Evolutionary conservation across 805 yeast species (phyloP).

Genomic region (Saccharomycopsis sp.): DNA sequence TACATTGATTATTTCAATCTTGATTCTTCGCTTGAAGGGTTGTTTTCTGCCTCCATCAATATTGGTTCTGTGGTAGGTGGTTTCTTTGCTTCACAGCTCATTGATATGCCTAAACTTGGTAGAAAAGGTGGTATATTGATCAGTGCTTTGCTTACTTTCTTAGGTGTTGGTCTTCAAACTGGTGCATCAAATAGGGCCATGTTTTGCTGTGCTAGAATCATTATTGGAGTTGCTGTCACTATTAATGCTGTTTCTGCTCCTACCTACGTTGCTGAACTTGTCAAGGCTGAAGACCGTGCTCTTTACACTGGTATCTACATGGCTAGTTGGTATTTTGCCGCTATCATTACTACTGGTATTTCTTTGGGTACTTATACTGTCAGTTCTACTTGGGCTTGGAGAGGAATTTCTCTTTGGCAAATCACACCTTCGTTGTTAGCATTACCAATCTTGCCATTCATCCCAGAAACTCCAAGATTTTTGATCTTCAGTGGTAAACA

Average conservation of each 20-base stretch:
- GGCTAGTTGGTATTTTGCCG: constrained; percentile 28
- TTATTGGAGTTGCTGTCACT: constrained; percentile 33
- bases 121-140: constrained; percentile 28
- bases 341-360: constrained; percentile 28
- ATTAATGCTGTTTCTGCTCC: constrained; percentile 31
- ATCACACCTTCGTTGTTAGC: constrained; percentile 26
- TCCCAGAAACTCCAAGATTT: constrained; percentile 32
- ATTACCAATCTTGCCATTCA: constrained; percentile 23
- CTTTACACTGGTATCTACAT: constrained; percentile 26
- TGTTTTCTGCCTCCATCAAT: neutral
- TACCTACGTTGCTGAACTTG: constrained; percentile 32
- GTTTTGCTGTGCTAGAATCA: constrained; percentile 32
- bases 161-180: constrained; percentile 35
- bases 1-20: neutral
- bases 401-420: constrained; percentile 28
- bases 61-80: constrained; percentile 1
- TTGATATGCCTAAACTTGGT: constrained; percentile 22
- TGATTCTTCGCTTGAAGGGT: neutral
- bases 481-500: constrained; percentile 26
- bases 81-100: neutral
- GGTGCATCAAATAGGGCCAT: constrained; percentile 33
- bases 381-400: constrained; percentile 29
- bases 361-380: constrained; percentile 28
- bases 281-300: constrained; percentile 29
- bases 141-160: constrained; percentile 25